Evolutionary conservation across 495 filamentous ascomycete species (phyloP), one percentile per base, ranked within the genome.

Genomic region (Aspergillus heteromorphus): DNA sequence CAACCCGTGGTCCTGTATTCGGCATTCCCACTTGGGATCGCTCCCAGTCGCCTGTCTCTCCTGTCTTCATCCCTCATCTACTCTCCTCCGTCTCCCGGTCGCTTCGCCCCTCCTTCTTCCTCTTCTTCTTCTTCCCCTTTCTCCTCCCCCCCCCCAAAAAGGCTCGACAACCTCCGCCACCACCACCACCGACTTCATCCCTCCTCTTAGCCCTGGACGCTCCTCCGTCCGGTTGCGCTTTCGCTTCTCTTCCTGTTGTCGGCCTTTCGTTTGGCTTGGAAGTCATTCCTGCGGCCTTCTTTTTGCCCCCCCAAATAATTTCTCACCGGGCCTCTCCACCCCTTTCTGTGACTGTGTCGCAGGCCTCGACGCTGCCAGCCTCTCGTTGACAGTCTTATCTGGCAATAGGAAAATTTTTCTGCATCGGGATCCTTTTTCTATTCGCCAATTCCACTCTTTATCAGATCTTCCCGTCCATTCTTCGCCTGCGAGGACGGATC

Each of bases 381-480:
- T 60, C 59, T 73, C 69, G 58, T 71, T 68, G 43, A 63, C 57
- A 61, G 51, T 55, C 47, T 54, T 42, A n/a, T 49, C 45, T 57
- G 58, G 59, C 53, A 53, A 40, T 51, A 58, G 60, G 54, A 59
- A 54, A 53, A 43, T 49, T 57, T 43, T 57, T 49, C 49, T 16
- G 48, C 52, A 48, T 51, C 34, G n/a, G 34, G 13, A 38, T 13
- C 13, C 11, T 38, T 38, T 34, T 38, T 38, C 51, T 56, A 50
- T 58, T 55, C 48, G 59, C 59, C 56, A 55, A 62, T 58, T 65
- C 31, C 55, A 60, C 56, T 64, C 63, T 40, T 60, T 66, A 48
- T 16, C 45, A 45, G 41, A 51, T 57, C 59, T 11, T 55, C 48
- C 16, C 42, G 17, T 49, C 51, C 43, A 48, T 27, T 42, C 42